phyloP scores from a whole-genome alignment of 2,329 filamentous ascomycete species.

The Pyrenochaeta sp. region DNA sequence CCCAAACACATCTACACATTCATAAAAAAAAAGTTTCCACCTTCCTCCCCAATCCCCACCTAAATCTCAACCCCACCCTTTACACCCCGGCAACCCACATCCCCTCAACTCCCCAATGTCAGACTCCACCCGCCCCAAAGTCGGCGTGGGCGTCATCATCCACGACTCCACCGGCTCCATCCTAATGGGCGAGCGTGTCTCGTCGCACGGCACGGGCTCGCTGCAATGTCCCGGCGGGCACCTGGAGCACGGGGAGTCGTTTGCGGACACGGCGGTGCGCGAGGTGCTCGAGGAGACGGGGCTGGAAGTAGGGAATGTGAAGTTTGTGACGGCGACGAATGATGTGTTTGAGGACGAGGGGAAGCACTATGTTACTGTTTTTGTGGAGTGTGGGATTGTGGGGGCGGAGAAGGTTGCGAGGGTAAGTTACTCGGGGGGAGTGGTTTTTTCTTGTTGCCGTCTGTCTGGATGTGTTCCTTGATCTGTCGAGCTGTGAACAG shows the following conservation, averaged over 20 bases:
- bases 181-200: conserved; percentile 58
- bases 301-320: conserved; percentile 57
- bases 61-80: background rate
- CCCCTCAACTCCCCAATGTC: conserved; percentile 16
- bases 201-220: conserved; percentile 56
- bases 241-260: conserved; percentile 73
- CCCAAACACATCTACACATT: background rate
- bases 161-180: conserved; percentile 53
- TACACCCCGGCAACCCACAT: background rate
- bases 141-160: conserved; percentile 62
- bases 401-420: conserved; percentile 60
- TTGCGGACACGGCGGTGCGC: conserved; percentile 69
- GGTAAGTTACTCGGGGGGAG: conserved; percentile 52
- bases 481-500: background rate
- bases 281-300: conserved; percentile 78
- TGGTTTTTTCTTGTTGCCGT: background rate
- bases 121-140: conserved; percentile 41
- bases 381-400: conserved; percentile 64
- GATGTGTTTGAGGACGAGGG: conserved; percentile 66
- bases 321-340: conserved; percentile 70
- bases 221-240: conserved; percentile 79
- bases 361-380: conserved; percentile 80
- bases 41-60: background rate
- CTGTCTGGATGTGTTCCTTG: background rate
- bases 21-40: background rate